Conservation (phyloP, 768 basidiomycete species). For the Russula dissimulans region DNA sequence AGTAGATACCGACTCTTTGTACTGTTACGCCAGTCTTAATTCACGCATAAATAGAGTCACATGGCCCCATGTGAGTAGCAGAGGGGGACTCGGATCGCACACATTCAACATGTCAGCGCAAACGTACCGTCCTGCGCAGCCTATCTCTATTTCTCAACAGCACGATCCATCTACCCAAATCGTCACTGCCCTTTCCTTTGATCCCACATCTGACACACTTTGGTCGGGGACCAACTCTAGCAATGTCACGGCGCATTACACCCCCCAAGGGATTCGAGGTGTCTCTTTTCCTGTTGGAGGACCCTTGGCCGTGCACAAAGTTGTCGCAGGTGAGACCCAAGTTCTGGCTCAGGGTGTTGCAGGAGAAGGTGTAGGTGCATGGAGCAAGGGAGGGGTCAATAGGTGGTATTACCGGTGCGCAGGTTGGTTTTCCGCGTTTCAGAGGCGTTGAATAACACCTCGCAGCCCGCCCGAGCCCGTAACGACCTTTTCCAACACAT, state of each 20-base stretch:
- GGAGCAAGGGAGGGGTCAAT: constrained; percentile 79
- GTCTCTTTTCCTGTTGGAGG: constrained; percentile 69
- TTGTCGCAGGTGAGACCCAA: constrained; percentile 70
- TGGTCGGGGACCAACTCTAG: constrained; percentile 79
- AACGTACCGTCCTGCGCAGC: constrained; percentile 20
- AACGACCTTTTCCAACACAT: constrained; percentile 38
- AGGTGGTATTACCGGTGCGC: constrained; percentile 72
- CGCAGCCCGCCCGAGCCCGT: constrained; percentile 29
- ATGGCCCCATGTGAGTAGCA: neutral
- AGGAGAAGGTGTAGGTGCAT: constrained; percentile 64
- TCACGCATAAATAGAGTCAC: constrained; percentile 9
- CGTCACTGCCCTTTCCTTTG: constrained; percentile 75
- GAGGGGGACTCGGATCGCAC: no score
- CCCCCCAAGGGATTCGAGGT: constrained; percentile 52
- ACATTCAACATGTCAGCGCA: constrained; percentile 9
- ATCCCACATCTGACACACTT: constrained; percentile 82
- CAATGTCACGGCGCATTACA: constrained; percentile 57
- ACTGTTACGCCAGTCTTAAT: constrained; percentile 17
- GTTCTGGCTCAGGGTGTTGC: constrained; percentile 54
- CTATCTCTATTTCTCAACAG: constrained; percentile 23
- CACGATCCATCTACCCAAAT: constrained; percentile 33
- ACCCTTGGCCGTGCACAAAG: constrained; percentile 57
- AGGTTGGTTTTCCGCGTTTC: constrained; percentile 22
- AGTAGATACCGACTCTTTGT: constrained; percentile 12
- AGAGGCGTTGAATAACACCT: constrained; percentile 31